These are phyloP conservation scores for Phytophthora crassamura DNA, from an alignment of 352 stramenopile species.

Conservation along the genomic window DNA sequence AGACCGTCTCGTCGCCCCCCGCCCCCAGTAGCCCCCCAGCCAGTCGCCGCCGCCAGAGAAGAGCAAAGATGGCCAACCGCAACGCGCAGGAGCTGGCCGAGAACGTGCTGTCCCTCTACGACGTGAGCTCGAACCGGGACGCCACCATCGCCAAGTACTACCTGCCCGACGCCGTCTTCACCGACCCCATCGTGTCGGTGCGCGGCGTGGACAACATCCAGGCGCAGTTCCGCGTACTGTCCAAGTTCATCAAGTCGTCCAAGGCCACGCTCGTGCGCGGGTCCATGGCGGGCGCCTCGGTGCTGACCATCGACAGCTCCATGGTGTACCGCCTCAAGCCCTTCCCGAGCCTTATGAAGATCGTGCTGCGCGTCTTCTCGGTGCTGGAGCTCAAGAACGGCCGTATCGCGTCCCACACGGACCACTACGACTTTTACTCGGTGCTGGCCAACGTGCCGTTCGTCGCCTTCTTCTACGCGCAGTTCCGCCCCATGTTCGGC, in stretches of 20 bases:
- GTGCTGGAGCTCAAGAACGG: constrained; percentile 86
- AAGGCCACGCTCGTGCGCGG: constrained; percentile 83
- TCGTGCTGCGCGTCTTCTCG: constrained; percentile 80
- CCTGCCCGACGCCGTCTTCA: constrained; percentile 77
- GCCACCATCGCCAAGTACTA: constrained; percentile 84
- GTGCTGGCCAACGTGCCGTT: constrained; percentile 83
- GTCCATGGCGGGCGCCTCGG: constrained; percentile 79
- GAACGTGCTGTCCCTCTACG: constrained; percentile 86
- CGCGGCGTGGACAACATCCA: constrained; percentile 83
- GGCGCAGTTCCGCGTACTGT: constrained; percentile 83
- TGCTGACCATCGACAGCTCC: constrained; percentile 86
- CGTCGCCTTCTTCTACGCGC: constrained; percentile 80
- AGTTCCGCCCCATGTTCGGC: constrained; percentile 81
- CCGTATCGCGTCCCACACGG: constrained; percentile 81
- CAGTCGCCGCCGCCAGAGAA: constrained; percentile 11
- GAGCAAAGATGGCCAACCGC: constrained; percentile 57
- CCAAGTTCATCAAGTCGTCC: constrained; percentile 78
- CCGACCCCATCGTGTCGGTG: constrained; percentile 79
- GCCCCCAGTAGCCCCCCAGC: neutral
- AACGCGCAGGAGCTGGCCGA: constrained; percentile 81
- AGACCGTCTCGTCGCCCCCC: too few relatives aligned
- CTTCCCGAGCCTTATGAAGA: constrained; percentile 75
- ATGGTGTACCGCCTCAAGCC: constrained; percentile 78
- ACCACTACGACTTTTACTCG: constrained; percentile 87
- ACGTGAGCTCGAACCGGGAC: constrained; percentile 71